Evolutionary conservation across 2,329 filamentous ascomycete species (phyloP).

Genomic region (Pseudopithomyces chartarum): DNA sequence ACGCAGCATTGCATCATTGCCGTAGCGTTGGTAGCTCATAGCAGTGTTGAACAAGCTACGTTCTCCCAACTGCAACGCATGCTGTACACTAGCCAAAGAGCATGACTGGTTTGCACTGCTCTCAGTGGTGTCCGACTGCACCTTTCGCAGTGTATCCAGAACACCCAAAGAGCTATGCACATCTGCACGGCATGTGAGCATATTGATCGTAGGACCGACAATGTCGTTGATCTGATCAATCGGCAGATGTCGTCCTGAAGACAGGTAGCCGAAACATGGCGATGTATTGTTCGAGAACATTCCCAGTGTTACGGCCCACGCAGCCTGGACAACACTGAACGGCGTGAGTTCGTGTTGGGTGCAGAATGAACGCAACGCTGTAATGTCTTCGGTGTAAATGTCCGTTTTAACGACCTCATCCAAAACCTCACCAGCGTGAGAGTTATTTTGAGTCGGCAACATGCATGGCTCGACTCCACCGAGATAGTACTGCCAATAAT

Average conservation of each 20-base stretch:
- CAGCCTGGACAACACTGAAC: constrained; percentile 56
- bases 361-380: constrained; percentile 39
- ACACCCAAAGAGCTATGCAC: constrained; percentile 20
- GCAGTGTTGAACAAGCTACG: constrained; percentile 40
- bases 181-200: constrained; percentile 48
- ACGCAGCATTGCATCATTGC: not conserved
- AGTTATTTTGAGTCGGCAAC: constrained; percentile 49
- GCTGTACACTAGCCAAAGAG: constrained; percentile 39
- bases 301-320: constrained; percentile 41
- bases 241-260: constrained; percentile 47
- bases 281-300: constrained; percentile 34
- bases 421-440: constrained; percentile 26
- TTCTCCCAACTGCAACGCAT: constrained; percentile 36
- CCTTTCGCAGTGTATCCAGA: no score
- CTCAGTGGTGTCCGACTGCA: not conserved
- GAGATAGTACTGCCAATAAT: constrained; percentile 53
- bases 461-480: constrained; percentile 51
- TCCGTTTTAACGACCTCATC: constrained; percentile 43
- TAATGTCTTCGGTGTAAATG: constrained; percentile 40
- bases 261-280: constrained; percentile 51
- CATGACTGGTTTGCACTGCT: not conserved
- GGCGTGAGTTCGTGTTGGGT: constrained; percentile 50
- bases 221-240: constrained; percentile 50
- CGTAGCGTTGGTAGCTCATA: constrained; percentile 34
- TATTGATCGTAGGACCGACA: constrained; percentile 50